Base-by-base conservation (phyloP, 2,329 filamentous ascomycete species). In the Colletotrichum sansevieriae region DNA sequence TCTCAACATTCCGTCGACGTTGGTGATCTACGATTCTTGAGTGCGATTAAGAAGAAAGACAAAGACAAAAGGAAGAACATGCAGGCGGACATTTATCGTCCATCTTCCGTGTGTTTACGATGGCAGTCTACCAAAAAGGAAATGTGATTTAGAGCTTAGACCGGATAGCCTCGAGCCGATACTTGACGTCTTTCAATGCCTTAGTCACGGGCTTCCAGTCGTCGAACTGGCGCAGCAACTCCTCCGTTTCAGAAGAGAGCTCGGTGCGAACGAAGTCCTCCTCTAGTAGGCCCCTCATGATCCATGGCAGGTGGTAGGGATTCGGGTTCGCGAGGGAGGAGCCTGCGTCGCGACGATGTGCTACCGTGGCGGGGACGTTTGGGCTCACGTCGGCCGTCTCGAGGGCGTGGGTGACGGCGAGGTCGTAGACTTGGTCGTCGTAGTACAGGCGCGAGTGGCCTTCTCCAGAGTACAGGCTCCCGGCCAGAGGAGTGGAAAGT, bases 371-470 rank as follows among this genome's bases (percentile, higher is more conserved):
- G 68, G 69, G 60, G 64, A 18, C 71, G 72, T 46, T 77, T 15
- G 82, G 79, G 3, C 37, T 63, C 13, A 89, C 79, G 10, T 82
- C 81, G 1, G 89, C 90, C 1, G 92, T 95, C 79, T 95, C 91
- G 4, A 95, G 84, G 1, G 92, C 85, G 76, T 93, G 92, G 49
- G 89, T 83, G 43, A 95, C 84, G 11, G 92, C 91, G 63, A 95
- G 86, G 73, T 92, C 89, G 78, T 98, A 99, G 20, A 98, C 92
- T 46, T 90, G 88, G 5, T 90, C 86, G 64, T 99, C 96, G 74
- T 97, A 95, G 78, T 99, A 98, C 4, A 99, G 88, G 49, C 95
- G 88, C 6, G 94, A 97, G 80, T 99, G 96, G 2, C 96, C 96
- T 75, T 97, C 95, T 51, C 96, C 96, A 9, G 90, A 90, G 75